Evolutionary conservation across 768 basidiomycete species (phyloP), one percentile per base, ranked within the genome.

Genomic region (Cystoderma amianthinum): DNA sequence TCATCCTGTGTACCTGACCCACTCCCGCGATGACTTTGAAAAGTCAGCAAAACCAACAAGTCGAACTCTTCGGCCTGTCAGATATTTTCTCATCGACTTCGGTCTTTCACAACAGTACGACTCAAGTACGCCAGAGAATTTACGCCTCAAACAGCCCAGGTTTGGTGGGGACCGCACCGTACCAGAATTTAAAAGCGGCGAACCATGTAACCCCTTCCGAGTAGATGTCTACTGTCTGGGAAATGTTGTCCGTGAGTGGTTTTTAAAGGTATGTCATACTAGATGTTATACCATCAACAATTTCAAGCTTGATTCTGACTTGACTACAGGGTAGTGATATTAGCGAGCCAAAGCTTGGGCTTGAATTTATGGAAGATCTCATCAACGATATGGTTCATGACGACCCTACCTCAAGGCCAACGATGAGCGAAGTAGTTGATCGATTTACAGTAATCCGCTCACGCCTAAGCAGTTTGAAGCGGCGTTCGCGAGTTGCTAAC

Each of bases 341-440:
- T 6, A 15, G 6, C 34, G 25, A n/a, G 33, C 43, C n/a, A n/a
- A 30, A 15, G 34, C 30, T 19, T 13, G 51, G 53, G n/a, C 48
- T 57, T 23, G 45, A 51, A 2, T 53, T 55, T 25, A 45, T 57
- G 46, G 36, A 43, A 17, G 32, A 43, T 10, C 44, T 57, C 1
- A 41, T 47, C 5, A 37, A 30, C 1, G 51, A 52, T 20, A 56
- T 56, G 53, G 39, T 42, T 2, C 36, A 53, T 9, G 33, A 43
- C 5, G 59, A 67, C 35, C 65, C 64, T 0, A n/a, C 42, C 0
- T 53, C 53, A 36, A 55, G 62, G 34, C 66, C 63, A 0, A 60
- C 48, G 0, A 62, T 62, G 48, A 54, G 60, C 10, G 55, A 59
- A 15, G 58, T 61, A 0, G 51, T 62, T 1, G 9, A 44, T 5